Percentiles rank a stretch among this genome's conserved stretches.
These are phyloP conservation scores for Trichoderma sp. DNA, from an alignment of 2,329 filamentous ascomycete genomes.

Conservation along the genomic window DNA sequence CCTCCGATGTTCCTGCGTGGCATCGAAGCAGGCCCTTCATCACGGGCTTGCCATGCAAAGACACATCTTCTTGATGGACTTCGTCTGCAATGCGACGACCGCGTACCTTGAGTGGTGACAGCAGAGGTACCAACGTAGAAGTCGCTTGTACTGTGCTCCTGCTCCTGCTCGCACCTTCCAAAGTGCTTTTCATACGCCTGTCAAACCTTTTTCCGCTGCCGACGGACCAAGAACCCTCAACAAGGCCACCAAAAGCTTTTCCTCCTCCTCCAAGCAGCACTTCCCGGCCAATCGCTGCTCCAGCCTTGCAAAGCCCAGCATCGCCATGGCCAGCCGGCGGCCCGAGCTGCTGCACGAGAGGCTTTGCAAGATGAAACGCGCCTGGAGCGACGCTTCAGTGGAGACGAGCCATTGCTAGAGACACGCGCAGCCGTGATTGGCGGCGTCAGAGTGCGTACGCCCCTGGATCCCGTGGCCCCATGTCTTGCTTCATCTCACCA, in stretches of 20 bases:
- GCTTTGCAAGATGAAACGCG: conserved; percentile 52
- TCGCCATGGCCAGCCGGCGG: conserved; percentile 2
- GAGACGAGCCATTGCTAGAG: conserved; percentile 42
- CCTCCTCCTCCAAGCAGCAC: background rate
- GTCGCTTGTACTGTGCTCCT: background rate
- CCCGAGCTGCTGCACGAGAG: conserved; percentile 24
- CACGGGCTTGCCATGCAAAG: background rate
- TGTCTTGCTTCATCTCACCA: conserved; percentile 22
- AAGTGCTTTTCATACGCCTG: background rate
- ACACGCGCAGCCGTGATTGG: conserved; percentile 35
- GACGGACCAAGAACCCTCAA: background rate
- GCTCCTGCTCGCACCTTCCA: background rate
- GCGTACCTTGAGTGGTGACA: background rate
- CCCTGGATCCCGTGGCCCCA: conserved; percentile 30
- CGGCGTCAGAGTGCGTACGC: conserved; percentile 30
- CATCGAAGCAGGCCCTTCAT: background rate
- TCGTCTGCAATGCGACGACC: background rate
- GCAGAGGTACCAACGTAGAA: background rate
- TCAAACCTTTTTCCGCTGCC: conserved; percentile 21
- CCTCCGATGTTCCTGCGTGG: background rate
- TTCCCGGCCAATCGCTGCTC: conserved; percentile 7
- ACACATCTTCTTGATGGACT: background rate
- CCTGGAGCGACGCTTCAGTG: conserved; percentile 45
- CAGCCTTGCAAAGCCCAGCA: conserved; percentile 3
- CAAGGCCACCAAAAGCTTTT: conserved; percentile 13